Evolutionary conservation across 192 early-diverging fungal species (phyloP), one percentile per base, ranked within the genome.

Genomic region (Spizellomyces punctatus): DNA sequence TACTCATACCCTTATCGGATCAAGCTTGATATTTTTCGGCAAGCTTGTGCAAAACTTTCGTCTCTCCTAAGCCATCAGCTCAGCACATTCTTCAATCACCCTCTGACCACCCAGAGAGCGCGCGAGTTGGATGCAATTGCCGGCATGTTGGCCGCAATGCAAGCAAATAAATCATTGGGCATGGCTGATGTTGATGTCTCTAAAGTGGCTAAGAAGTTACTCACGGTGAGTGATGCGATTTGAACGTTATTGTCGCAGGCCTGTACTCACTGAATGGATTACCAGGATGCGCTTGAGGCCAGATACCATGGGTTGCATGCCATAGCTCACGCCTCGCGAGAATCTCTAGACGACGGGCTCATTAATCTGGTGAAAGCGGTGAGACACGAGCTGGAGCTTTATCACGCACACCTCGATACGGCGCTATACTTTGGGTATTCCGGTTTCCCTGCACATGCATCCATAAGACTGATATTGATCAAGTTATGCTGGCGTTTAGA

Each of bases 81-180:
- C 6, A 45, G 67, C 46, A 74, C 63, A 8, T 80, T 80, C 72
- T 77, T 80, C 69, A 72, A 71, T 19, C 58, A 74, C 46, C 43
- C 63, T 14, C 16, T 74, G 7, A 74, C 67, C 47, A 10, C 49
- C 41, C 41, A n/a, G n/a, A 42, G 45, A 8, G 73, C 52, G 16
- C 46, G 66, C 8, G 43, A 66, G 9, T 44, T 74, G 43, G 45
- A 48, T 47, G 54, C 64, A 17, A 64, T 64, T 4, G 44, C 58
- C 4, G 27, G 63, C n/a, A 57, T 72, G 22, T 21, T 66, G 50
- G 63, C 36, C 7, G n/a, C 19, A 21, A 41, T 65, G 41, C 44
- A 63, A 44, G 41, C 55, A 55, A 68, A 70, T 58, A 22, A 27
- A 14, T 2, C 59, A 41, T 9, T 52, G 21, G 5, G 61, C 17